These are phyloP conservation scores for Nidularia pulvinata DNA, from an alignment of 768 basidiomycete species.

Conservation along the genomic window DNA sequence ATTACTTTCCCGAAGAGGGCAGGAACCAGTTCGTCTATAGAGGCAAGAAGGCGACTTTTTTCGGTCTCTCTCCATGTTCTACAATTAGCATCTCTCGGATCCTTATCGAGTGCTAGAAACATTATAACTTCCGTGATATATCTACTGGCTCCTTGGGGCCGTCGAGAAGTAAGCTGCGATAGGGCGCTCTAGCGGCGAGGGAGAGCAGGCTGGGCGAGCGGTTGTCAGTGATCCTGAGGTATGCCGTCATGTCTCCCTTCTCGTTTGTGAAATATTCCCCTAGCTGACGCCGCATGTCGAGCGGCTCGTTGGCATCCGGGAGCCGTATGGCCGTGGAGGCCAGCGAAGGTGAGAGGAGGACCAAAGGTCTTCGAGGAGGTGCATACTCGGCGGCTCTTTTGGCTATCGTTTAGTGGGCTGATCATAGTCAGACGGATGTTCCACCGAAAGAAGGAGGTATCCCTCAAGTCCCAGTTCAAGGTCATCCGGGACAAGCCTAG, in stretches of 20 bases:
- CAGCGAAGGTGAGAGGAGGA: too few species aligned
- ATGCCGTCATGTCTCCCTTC: slow-evolving; percentile 24
- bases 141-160: slow-evolving; percentile 68
- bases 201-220: neutral
- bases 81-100: slow-evolving; percentile 10
- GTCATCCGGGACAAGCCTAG: too few species aligned
- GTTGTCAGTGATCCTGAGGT: slow-evolving; percentile 49
- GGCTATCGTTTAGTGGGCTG: too few species aligned
- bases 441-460: too few species aligned
- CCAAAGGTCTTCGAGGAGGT: too few species aligned
- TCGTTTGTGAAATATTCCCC: too few species aligned
- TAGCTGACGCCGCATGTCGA: slow-evolving; percentile 23
- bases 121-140: slow-evolving; percentile 82
- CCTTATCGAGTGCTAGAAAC: slow-evolving; percentile 89
- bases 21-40: slow-evolving; percentile 94
- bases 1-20: slow-evolving; percentile 89
- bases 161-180: slow-evolving; percentile 63
- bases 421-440: too few species aligned
- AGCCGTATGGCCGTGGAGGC: too few species aligned
- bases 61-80: neutral
- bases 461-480: too few species aligned
- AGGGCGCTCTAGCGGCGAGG: slow-evolving; percentile 25
- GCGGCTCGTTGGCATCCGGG: slow-evolving; percentile 37
- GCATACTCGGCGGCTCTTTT: too few species aligned
- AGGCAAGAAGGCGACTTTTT: slow-evolving; percentile 71